A percentile compares a stretch with the other conserved stretches of the same genome.
phyloP scores from a whole-genome alignment of 2,329 filamentous ascomycete genomes.

The Sphaerulina populicola region DNA sequence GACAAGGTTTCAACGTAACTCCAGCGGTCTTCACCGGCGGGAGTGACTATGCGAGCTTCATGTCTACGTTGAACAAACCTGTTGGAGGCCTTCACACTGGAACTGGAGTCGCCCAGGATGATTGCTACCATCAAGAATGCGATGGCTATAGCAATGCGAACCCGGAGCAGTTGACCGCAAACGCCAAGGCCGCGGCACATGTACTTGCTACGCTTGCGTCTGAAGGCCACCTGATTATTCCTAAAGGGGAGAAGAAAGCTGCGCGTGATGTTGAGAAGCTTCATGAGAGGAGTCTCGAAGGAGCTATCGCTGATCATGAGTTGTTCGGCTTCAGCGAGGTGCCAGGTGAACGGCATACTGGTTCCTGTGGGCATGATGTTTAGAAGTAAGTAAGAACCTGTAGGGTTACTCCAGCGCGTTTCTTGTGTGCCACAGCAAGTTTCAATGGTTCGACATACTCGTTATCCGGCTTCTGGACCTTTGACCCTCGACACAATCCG shows the following conservation, averaged over 20 bases:
- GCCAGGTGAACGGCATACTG: conserved; percentile 4
- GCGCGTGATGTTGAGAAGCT: background rate
- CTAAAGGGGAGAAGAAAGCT: conserved; percentile 4
- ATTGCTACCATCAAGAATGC: conserved; percentile 34
- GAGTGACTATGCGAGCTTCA: conserved; percentile 20
- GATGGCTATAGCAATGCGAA: conserved; percentile 42
- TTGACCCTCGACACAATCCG: too few relatives aligned
- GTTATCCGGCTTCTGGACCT: too few relatives aligned
- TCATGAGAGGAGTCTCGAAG: background rate
- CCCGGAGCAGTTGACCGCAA: conserved; percentile 8
- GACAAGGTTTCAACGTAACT: conserved; percentile 17
- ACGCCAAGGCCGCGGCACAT: conserved; percentile 6
- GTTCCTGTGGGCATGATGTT: conserved; percentile 3
- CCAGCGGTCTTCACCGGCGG: conserved; percentile 17
- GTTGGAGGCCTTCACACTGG: conserved; percentile 24
- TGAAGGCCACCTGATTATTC: conserved; percentile 11
- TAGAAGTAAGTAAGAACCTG: background rate
- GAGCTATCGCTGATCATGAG: conserved; percentile 6
- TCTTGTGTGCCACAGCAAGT: too few relatives aligned
- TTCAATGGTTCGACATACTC: too few relatives aligned
- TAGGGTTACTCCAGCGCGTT: too few relatives aligned
- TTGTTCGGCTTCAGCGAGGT: conserved; percentile 5
- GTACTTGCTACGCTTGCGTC: conserved; percentile 14
- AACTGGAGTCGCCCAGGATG: conserved; percentile 34
- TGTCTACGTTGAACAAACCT: conserved; percentile 16